Percentiles rank a stretch among this genome's conserved stretches.
phyloP scores from a whole-genome alignment of 225 moss, liverwort and hornwort species.

The Marchantia polymorpha region DNA sequence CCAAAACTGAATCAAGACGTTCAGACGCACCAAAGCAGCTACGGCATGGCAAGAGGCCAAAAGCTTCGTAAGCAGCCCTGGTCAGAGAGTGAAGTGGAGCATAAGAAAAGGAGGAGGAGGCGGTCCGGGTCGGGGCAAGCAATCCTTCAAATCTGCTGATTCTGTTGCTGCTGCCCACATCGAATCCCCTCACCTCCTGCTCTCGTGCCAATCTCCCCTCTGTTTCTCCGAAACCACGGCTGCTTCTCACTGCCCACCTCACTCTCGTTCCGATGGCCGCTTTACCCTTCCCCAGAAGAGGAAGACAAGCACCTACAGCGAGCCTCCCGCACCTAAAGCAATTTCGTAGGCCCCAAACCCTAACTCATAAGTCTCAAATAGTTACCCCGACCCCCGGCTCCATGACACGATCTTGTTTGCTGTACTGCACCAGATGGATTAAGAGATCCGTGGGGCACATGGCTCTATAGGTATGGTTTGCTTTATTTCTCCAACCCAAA shows the following conservation, averaged over 20 bases:
- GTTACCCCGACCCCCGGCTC: no score
- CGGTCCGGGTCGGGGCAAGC: no score
- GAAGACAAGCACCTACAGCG: neutral
- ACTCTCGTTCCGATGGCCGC: neutral
- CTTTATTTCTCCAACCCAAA: no score
- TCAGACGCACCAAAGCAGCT: neutral
- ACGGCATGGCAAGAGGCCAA: neutral
- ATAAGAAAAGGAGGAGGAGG: neutral
- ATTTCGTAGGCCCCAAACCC: neutral
- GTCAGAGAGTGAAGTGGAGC: neutral
- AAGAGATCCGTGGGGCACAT: no score
- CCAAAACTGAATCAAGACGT: neutral
- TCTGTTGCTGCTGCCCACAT: neutral
- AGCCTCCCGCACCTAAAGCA: neutral
- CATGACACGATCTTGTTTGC: no score
- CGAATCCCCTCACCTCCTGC: neutral
- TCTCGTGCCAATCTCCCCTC: neutral
- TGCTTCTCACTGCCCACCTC: neutral
- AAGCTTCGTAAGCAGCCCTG: neutral
- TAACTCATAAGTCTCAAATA: neutral
- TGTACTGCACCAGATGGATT: no score
- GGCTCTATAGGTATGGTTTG: no score
- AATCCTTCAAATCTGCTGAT: neutral
- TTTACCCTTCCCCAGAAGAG: no score
- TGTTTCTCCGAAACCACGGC: neutral